phyloP scores from a whole-genome alignment of 1,139 yeast genomes.

The Saccharomyces hybrid region DNA sequence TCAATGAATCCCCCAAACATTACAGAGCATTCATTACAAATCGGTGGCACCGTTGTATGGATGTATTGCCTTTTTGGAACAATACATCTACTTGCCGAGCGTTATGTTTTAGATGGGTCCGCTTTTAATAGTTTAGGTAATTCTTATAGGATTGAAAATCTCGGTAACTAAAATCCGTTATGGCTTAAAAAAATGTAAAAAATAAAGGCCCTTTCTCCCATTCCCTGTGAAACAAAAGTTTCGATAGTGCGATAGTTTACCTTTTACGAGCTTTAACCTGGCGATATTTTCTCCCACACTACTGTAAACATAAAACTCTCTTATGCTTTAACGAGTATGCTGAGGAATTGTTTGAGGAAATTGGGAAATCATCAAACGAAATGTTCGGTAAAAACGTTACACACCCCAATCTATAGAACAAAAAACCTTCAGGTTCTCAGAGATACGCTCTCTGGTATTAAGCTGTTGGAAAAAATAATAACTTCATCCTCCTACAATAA shows the following conservation, averaged over 20 bases:
- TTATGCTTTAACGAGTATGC: neutral
- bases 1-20: neutral
- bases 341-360: neutral
- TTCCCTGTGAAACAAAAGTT: neutral
- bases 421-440: conserved; percentile 10
- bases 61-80: neutral
- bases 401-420: conserved; percentile 22
- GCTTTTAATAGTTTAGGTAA: neutral
- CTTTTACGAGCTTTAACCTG: neutral
- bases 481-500: conserved; percentile 17
- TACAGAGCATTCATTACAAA: neutral
- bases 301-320: neutral
- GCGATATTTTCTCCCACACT: neutral
- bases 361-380: neutral
- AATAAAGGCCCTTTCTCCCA: neutral
- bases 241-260: neutral
- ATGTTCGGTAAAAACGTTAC: conserved; percentile 19
- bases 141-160: neutral
- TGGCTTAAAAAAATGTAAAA: neutral
- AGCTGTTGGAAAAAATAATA: conserved; percentile 18
- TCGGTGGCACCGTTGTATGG: neutral
- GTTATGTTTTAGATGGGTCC: neutral
- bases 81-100: neutral
- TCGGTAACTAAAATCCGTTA: neutral
- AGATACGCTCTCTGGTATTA: conserved; percentile 15